Base-by-base conservation (phyloP, 257 asterid species). In the Solanum piurae region DNA sequence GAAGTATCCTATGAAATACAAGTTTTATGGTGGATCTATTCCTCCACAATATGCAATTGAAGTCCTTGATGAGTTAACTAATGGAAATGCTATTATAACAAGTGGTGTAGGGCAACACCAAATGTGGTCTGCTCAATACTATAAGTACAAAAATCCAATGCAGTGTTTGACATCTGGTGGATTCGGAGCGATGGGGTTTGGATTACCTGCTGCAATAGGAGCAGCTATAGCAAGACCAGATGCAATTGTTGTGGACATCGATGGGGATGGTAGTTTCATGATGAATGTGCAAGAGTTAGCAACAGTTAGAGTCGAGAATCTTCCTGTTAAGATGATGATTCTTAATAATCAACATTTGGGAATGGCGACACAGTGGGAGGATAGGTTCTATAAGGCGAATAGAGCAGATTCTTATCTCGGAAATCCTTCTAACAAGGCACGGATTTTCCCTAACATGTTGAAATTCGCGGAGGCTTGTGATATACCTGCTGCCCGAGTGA, bases 321-420 rank as follows among this genome's bases (percentile, higher is more conserved):
- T 96, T 11, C 97, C 99, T 0, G 91, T 96, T 12, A 96, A 95
- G 94, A 91, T 96, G 34, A 88, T 95, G 99, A 76, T 96, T 80
- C 49, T 96, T 75, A 94, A 96, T 80, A 96, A 96, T 88, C 98
- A 94, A 90, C 98, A 93, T 36, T 86, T 95, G 84, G 99, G 99
- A 23, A 96, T 96, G 98, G 98, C 94, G 79, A 96, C 92, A 7
- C 98, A 96, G 79, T 96, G 98, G 98, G 98, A 95, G 91, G 98
- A 95, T 83, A 92, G 98, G 1, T 96, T 95, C 90, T 95, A 95
- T 80, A 94, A 95, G 93, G 89, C 99, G 5, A 96, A 95, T 62
- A 89, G 99, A 5, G 98, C 99, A 0, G 97, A 96, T 55, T 94
- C 97, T 4, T 95, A 93, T 83, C 94, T 95, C 1, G 98, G 98